Evolutionary conservation across 83 land plant genomes (phyloP).

Genomic region (Picea mariana): DNA sequence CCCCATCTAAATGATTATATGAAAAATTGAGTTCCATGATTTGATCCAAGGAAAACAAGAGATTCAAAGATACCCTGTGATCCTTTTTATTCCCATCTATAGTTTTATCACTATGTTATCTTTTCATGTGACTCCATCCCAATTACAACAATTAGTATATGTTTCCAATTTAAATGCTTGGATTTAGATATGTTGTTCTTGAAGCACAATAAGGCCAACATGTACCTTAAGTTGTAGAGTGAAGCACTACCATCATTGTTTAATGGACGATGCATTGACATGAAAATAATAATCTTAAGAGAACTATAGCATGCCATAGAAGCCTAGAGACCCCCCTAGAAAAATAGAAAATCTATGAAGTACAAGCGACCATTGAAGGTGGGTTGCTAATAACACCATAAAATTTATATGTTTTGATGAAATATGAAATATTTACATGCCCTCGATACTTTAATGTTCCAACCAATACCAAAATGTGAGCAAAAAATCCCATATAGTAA

Average conservation of each 20-base stretch:
- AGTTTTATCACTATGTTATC: conserved; percentile 23
- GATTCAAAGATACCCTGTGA: too few relatives aligned
- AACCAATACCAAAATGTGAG: too few relatives aligned
- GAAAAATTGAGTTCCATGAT: too few relatives aligned
- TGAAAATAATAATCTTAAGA: background rate
- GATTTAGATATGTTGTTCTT: background rate
- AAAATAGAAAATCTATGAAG: too few relatives aligned
- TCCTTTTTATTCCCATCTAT: conserved; percentile 11
- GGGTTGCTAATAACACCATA: too few relatives aligned
- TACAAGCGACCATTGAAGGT: too few relatives aligned
- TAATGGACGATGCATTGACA: background rate
- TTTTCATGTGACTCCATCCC: conserved; percentile 50
- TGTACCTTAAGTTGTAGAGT: background rate
- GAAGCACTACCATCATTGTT: background rate
- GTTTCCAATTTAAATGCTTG: background rate
- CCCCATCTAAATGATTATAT: too few relatives aligned
- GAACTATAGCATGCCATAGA: background rate
- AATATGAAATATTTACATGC: too few relatives aligned
- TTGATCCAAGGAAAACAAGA: too few relatives aligned
- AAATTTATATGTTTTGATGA: too few relatives aligned
- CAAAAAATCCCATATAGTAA: too few relatives aligned
- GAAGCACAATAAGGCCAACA: background rate
- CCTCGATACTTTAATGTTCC: too few relatives aligned
- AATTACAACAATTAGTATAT: conserved; percentile 30
- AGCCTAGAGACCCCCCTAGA: background rate